phyloP scores from a whole-genome alignment of 1,284 basidiomycete species.

The Cutaneotrichosporon sp. region DNA sequence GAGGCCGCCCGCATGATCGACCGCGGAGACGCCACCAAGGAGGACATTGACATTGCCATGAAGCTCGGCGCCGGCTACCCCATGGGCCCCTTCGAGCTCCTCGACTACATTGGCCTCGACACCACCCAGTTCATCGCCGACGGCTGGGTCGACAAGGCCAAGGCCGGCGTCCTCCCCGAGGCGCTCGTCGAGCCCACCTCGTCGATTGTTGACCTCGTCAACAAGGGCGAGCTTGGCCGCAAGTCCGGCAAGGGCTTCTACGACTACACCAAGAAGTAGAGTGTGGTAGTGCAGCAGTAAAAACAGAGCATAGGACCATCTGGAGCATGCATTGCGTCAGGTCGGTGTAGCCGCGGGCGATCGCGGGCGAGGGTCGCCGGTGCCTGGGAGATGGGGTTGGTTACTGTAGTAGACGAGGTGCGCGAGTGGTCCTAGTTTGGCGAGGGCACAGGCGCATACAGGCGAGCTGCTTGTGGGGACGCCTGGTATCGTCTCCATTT shows the following conservation, averaged over 20 bases:
- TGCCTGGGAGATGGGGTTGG: not conserved
- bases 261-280: slow-evolving; percentile 26
- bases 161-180: slow-evolving; percentile 52
- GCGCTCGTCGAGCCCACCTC: slow-evolving; percentile 56
- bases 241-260: slow-evolving; percentile 58
- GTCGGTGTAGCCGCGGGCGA: no score
- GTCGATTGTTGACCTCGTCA: slow-evolving; percentile 58
- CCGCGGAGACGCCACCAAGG: slow-evolving; percentile 60
- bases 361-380: no score
- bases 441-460: not conserved
- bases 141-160: slow-evolving; percentile 59
- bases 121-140: slow-evolving; percentile 57
- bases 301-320: slow-evolving; percentile 1
- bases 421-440: not conserved
- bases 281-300: not conserved
- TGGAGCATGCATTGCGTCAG: slow-evolving; percentile 4
- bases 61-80: slow-evolving; percentile 61
- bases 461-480: no score
- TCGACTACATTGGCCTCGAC: slow-evolving; percentile 60
- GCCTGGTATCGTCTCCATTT: not conserved
- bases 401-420: no score
- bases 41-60: slow-evolving; percentile 64
- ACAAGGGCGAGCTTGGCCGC: slow-evolving; percentile 59
- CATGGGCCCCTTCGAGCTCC: slow-evolving; percentile 58
- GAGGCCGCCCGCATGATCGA: slow-evolving; percentile 62